These are phyloP conservation scores for Epichloe amarillans DNA, from an alignment of 2,329 filamentous ascomycete species.

Conservation along the genomic window DNA sequence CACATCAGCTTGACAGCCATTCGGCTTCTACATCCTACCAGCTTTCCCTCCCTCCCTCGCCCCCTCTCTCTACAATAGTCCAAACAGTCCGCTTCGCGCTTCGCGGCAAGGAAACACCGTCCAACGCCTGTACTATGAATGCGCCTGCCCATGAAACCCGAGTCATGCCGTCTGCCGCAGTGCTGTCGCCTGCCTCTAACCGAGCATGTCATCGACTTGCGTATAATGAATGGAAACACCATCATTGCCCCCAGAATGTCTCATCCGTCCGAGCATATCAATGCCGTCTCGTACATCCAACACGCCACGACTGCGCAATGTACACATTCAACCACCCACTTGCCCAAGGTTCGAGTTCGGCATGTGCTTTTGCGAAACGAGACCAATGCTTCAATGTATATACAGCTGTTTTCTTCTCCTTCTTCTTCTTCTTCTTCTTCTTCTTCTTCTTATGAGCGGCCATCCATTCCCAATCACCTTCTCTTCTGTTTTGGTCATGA, in stretches of 20 bases:
- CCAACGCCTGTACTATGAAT: slow-evolving; percentile 4
- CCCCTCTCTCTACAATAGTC: not conserved
- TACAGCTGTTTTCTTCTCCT: not conserved
- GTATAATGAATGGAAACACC: not conserved
- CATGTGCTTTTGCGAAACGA: not conserved
- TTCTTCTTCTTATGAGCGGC: not conserved
- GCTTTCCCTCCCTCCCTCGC: too few relatives aligned
- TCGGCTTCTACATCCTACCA: too few relatives aligned
- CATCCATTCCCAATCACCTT: not conserved
- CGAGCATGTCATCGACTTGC: slow-evolving; percentile 1
- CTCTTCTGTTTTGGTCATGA: not conserved
- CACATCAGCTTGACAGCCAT: too few relatives aligned
- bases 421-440: not conserved
- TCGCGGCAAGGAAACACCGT: not conserved
- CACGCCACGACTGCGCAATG: not conserved
- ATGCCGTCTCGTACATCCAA: not conserved
- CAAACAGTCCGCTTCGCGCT: not conserved
- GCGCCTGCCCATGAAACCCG: not conserved
- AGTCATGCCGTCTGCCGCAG: not conserved
- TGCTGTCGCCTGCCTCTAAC: slow-evolving; percentile 2
- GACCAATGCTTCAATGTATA: not conserved
- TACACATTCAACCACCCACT: not conserved
- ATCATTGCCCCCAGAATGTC: not conserved
- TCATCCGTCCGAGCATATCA: not conserved
- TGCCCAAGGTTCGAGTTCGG: not conserved